Conservation (phyloP, 345 rosid genomes). For the Aegle marmelos region DNA sequence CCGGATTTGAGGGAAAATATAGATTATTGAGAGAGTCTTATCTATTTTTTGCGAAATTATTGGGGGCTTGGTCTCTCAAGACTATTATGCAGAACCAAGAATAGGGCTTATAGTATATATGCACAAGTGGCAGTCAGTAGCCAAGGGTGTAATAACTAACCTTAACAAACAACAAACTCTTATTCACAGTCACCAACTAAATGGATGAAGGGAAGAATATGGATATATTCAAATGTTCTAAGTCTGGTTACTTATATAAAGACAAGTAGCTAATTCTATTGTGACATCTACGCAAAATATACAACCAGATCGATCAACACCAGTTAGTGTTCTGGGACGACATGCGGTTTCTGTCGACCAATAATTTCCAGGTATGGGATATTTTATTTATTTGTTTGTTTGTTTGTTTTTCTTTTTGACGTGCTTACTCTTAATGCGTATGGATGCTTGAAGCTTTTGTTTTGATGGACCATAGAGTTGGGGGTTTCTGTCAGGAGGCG, state of each 20-base stretch:
- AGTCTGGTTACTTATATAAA: background rate
- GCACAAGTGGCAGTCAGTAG: constrained; percentile 1
- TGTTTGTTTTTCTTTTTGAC: background rate
- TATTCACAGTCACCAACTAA: background rate
- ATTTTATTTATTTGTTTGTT: no score
- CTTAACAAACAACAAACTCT: constrained; percentile 11
- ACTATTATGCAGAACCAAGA: background rate
- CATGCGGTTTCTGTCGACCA: background rate
- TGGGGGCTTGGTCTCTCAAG: background rate
- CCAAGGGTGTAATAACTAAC: constrained; percentile 2
- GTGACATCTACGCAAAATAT: background rate
- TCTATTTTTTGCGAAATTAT: constrained; percentile 8
- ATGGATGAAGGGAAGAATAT: background rate
- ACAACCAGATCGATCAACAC: background rate
- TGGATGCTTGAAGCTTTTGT: background rate
- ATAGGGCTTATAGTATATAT: background rate
- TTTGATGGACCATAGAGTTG: background rate
- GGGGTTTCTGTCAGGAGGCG: background rate
- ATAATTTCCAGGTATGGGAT: background rate
- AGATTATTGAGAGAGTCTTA: constrained; percentile 17
- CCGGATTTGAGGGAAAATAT: constrained; percentile 17
- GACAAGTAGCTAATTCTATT: background rate
- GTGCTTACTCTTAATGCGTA: background rate
- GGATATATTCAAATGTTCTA: background rate
- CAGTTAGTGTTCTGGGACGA: background rate